Evolutionary conservation across 2,329 filamentous ascomycete species (phyloP).

Genomic region (Thelonectria rubi): DNA sequence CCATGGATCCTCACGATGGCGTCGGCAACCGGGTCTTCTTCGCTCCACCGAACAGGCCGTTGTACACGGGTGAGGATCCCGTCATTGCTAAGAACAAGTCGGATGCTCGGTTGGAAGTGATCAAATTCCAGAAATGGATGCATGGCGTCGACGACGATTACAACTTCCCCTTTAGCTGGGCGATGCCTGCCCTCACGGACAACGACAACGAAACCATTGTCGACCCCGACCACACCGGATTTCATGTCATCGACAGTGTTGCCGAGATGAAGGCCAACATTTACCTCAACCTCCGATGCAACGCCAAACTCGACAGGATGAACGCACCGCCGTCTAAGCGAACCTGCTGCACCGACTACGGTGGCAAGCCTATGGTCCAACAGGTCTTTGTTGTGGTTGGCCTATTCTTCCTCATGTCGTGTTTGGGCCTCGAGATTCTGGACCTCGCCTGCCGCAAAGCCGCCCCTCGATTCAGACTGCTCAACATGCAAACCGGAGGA

Average conservation of each 20-base stretch:
- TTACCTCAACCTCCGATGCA: slow-evolving; percentile 65
- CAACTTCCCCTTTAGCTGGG: slow-evolving; percentile 34
- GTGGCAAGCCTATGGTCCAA: slow-evolving; percentile 39
- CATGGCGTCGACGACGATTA: slow-evolving; percentile 26
- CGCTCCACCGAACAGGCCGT: slow-evolving; percentile 35
- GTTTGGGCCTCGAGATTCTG: slow-evolving; percentile 28
- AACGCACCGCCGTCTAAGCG: slow-evolving; percentile 55
- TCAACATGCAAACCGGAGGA: slow-evolving; percentile 38
- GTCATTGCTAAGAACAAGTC: slow-evolving; percentile 27
- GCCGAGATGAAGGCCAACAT: slow-evolving; percentile 50
- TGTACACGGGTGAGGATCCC: slow-evolving; percentile 32
- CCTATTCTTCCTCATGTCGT: slow-evolving; percentile 31
- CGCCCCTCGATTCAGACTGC: slow-evolving; percentile 22
- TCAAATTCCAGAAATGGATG: slow-evolving; percentile 17
- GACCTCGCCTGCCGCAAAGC: slow-evolving; percentile 25
- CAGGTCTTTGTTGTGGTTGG: slow-evolving; percentile 32
- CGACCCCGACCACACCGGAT: slow-evolving; percentile 31
- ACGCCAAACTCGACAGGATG: slow-evolving; percentile 46
- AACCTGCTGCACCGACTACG: slow-evolving; percentile 63
- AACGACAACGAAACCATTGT: slow-evolving; percentile 29
- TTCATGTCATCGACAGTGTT: slow-evolving; percentile 30
- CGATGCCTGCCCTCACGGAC: slow-evolving; percentile 29
- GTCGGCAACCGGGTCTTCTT: slow-evolving; percentile 44
- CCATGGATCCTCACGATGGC: slow-evolving; percentile 38
- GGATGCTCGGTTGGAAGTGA: neutral